Conservation (phyloP, 2,329 filamentous ascomycete genomes). For the Mariannaea sp. region DNA sequence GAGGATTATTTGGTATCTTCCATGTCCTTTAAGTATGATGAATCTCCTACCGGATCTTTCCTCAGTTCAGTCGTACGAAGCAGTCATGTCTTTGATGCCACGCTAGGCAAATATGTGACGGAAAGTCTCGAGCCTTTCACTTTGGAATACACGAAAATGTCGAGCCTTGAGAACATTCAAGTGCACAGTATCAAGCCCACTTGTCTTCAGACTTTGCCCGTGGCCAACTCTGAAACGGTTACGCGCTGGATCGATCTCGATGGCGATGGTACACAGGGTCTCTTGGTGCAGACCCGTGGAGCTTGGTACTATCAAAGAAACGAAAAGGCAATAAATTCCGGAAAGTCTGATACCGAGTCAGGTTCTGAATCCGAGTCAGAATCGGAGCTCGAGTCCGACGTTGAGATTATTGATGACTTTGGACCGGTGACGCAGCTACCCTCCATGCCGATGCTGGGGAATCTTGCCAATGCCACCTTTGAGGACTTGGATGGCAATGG, state of each 20-base stretch:
- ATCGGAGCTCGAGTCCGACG: background rate
- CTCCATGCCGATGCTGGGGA: too few species aligned
- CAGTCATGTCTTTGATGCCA: too few species aligned
- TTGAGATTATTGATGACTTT: background rate
- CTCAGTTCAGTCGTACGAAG: background rate
- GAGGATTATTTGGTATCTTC: background rate
- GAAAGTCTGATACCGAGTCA: background rate
- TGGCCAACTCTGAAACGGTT: background rate
- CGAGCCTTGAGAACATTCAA: background rate
- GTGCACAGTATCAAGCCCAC: background rate
- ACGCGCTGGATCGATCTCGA: conserved; percentile 9
- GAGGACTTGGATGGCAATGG: too few species aligned
- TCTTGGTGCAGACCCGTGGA: background rate
- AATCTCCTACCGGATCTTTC: background rate
- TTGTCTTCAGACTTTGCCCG: too few species aligned
- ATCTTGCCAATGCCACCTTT: too few species aligned
- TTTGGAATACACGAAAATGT: background rate
- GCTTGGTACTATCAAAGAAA: conserved; percentile 10
- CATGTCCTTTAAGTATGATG: background rate
- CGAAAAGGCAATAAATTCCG: background rate
- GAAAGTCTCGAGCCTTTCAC: background rate
- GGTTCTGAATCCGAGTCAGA: background rate
- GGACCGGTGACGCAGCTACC: too few species aligned
- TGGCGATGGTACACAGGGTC: conserved; percentile 3
- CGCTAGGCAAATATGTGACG: background rate